phyloP scores from a whole-genome alignment of 2,329 filamentous ascomycete genomes.

The Botrytis elliptica region DNA sequence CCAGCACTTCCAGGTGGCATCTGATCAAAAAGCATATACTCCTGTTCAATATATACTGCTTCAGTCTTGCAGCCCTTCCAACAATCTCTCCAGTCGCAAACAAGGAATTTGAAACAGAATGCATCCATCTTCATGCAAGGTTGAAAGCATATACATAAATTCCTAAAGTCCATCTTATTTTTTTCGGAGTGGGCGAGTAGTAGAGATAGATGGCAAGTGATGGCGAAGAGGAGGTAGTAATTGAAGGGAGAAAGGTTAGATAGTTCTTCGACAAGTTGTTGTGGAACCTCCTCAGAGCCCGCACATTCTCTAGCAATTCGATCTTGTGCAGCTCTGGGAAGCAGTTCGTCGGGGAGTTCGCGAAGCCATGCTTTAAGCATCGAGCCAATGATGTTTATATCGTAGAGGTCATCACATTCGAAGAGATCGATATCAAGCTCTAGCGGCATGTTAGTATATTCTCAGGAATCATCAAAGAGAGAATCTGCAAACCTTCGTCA shows the following conservation, averaged over 20 bases:
- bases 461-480: neutral
- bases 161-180: constrained; percentile 98
- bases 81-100: constrained; percentile 93
- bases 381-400: constrained; percentile 94
- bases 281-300: constrained; percentile 76
- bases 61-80: constrained; percentile 97
- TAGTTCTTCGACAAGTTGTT: constrained; percentile 84
- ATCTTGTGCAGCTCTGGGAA: constrained; percentile 81
- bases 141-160: constrained; percentile 94
- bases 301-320: constrained; percentile 77
- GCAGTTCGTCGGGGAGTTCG: constrained; percentile 89
- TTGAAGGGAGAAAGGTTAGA: constrained; percentile 95
- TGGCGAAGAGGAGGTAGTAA: constrained; percentile 95
- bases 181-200: constrained; percentile 88
- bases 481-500: constrained; percentile 63
- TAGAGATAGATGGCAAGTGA: constrained; percentile 91
- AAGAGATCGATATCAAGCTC: constrained; percentile 90
- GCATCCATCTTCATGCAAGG: constrained; percentile 95
- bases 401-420: constrained; percentile 81
- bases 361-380: constrained; percentile 96
- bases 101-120: constrained; percentile 92
- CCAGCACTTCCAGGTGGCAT: constrained; percentile 48
- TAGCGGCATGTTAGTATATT: constrained; percentile 40
- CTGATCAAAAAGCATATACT: constrained; percentile 60
- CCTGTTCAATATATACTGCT: constrained; percentile 70